Conservation (phyloP, 2,329 filamentous ascomycete genomes). For the Alternaria sp. region DNA sequence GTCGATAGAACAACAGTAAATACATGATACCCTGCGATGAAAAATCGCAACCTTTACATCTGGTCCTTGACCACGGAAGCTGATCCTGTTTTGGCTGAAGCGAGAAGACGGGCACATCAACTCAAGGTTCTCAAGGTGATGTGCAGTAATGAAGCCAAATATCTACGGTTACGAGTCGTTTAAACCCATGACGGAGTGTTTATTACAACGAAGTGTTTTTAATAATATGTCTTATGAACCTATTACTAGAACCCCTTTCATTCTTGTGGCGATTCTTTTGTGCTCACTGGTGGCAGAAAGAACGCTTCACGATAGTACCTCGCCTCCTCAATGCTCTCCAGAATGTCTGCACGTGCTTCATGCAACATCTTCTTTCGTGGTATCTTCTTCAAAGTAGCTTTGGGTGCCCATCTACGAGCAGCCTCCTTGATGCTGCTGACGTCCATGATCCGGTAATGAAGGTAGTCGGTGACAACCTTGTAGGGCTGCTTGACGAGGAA, state of each 20-base stretch:
- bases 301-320: constrained; percentile 77
- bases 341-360: constrained; percentile 84
- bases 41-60: not conserved
- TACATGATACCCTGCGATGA: not conserved
- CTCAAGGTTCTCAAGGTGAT: not conserved
- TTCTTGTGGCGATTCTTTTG: not conserved
- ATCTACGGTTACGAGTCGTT: not conserved
- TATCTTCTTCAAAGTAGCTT: constrained; percentile 64
- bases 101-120: not conserved
- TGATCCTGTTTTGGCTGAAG: not conserved
- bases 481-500: constrained; percentile 82
- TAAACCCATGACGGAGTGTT: not conserved
- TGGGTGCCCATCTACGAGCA: constrained; percentile 76
- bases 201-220: not conserved
- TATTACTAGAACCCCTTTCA: not conserved
- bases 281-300: constrained; percentile 54
- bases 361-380: constrained; percentile 79
- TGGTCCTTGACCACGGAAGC: not conserved
- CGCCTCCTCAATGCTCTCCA: constrained; percentile 94
- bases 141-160: not conserved
- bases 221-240: not conserved
- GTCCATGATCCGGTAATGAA: constrained; percentile 91
- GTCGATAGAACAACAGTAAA: not conserved
- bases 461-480: constrained; percentile 71
- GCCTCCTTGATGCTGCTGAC: constrained; percentile 94